Conservation (phyloP, 169 alveolate genomes). For the Plasmodium knowlesi region DNA sequence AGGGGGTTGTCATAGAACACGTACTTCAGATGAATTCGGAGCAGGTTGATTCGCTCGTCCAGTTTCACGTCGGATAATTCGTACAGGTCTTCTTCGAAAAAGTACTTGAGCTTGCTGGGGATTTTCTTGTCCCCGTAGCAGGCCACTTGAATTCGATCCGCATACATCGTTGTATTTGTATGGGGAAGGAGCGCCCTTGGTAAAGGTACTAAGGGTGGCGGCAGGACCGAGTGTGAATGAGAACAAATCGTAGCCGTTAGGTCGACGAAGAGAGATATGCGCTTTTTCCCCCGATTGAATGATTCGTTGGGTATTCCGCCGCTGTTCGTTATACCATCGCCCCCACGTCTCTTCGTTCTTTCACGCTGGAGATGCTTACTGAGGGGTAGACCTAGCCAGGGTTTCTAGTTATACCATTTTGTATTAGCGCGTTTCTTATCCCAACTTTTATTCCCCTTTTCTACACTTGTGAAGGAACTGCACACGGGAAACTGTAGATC, state of each 20-base stretch:
- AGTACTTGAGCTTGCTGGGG: conserved; percentile 29
- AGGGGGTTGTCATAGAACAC: conserved; percentile 41
- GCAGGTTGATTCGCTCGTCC: conserved; percentile 28
- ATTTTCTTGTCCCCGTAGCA: conserved; percentile 64
- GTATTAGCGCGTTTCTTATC: neutral
- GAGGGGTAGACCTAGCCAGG: neutral
- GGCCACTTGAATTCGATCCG: conserved; percentile 23
- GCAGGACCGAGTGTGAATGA: neutral
- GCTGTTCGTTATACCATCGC: neutral
- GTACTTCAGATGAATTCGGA: conserved; percentile 34
- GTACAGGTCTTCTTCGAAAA: conserved; percentile 56
- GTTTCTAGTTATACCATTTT: neutral
- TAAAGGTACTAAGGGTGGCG: too few relatives aligned
- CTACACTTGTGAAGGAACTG: neutral
- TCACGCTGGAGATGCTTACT: neutral
- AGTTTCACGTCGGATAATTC: conserved; percentile 62
- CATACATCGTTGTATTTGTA: conserved; percentile 9
- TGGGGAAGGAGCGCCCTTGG: neutral
- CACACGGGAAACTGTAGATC: neutral
- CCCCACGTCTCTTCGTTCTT: neutral
- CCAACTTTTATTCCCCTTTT: neutral
- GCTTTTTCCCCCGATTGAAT: too few relatives aligned
- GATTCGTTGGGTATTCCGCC: neutral
- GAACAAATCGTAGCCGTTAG: neutral
- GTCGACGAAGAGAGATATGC: neutral